Base-by-base conservation (phyloP, 306 rosid genomes). In the Senna tora region DNA sequence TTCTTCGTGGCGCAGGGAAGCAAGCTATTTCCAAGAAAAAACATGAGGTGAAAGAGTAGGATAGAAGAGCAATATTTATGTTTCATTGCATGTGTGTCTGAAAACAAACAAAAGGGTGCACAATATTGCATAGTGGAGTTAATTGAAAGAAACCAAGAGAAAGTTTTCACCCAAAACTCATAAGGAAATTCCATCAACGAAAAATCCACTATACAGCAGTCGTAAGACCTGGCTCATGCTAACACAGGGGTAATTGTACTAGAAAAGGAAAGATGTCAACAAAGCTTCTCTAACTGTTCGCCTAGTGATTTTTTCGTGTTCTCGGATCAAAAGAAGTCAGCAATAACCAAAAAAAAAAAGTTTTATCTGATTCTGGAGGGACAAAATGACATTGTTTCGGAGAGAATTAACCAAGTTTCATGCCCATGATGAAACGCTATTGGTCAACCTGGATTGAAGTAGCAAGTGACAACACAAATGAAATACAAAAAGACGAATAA, bases 91-190 rank as follows among this genome's bases (percentile, higher is more conserved):
- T 28, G 21, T 36, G 9, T 53, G 6, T 36, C 43, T 1, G 43
- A 61, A 61, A 74, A 34, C 62, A 77, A 50, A 62, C 41, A 75
- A 75, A 58, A 71, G 22, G 22, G 38, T 32, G 38, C 52, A 41
- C 46, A 57, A 9, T 21, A 47, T 13, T 56, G 72, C 45, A 50
- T 49, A 49, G 43, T 32, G 51, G 53, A 74, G 77, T 74, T 56
- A 69, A 74, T 38, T 69, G 59, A 13, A 4, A n/a, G 1, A 13
- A 34, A 22, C 28, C 46, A 78, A 15, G 65, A 43, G 52, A 19
- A 73, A 53, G 17, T 16, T 65, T 34, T 6, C 25, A 54, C 9
- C 61, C 14, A 6, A 52, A 19, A 25, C 57, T 46, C 9, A 55
- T 8, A 5, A 28, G n/a, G 15, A 45, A 45, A 30, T 60, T 38